Conservation (phyloP, 768 basidiomycete genomes). For the Dacryopinax spathularia region DNA sequence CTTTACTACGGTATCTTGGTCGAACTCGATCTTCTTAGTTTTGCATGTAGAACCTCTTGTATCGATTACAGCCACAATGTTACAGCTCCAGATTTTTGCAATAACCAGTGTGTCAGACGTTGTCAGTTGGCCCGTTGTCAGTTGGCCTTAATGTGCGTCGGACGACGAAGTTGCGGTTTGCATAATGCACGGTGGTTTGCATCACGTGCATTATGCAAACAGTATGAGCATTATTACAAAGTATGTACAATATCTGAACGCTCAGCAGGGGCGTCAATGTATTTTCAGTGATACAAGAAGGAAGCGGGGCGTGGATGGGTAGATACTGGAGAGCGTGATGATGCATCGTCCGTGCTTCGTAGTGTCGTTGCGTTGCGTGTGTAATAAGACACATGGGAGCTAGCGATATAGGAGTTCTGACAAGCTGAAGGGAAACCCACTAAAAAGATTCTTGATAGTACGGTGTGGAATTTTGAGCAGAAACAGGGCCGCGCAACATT, state of each 20-base stretch:
- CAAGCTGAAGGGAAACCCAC: background rate
- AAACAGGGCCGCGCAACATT: background rate
- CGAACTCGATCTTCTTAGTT: too few species aligned
- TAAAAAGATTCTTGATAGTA: too few species aligned
- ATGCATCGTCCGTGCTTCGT: slow-evolving; percentile 4
- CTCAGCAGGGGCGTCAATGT: background rate
- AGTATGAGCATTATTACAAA: background rate
- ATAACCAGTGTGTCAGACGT: too few species aligned
- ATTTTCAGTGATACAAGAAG: background rate
- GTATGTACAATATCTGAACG: background rate
- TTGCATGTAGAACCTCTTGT: too few species aligned
- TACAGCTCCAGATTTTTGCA: too few species aligned
- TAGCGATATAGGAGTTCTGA: background rate
- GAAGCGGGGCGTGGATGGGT: background rate
- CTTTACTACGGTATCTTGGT: too few species aligned
- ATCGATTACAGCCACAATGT: too few species aligned
- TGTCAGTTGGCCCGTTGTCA: too few species aligned
- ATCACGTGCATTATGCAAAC: slow-evolving; percentile 2
- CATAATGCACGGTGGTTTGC: background rate
- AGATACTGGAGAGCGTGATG: background rate
- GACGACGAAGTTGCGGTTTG: too few species aligned
- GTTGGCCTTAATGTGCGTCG: too few species aligned
- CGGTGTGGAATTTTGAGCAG: background rate
- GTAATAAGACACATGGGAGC: background rate
- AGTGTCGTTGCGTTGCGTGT: background rate